Base-by-base conservation (phyloP, 306 rosid species). In the Fragaria nilgerrensis region DNA sequence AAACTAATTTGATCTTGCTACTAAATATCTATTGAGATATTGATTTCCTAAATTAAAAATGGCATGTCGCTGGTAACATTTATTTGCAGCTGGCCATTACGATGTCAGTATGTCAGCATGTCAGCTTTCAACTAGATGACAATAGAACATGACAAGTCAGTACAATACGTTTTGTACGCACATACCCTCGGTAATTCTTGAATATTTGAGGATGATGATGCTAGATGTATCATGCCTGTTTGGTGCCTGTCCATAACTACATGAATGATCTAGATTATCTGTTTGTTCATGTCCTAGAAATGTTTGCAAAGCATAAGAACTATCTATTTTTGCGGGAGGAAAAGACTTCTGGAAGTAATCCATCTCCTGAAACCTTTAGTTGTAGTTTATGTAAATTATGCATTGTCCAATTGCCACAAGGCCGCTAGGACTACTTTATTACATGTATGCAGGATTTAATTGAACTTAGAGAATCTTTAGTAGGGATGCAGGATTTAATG, bases 251-350 rank as follows among this genome's bases (percentile, higher is more conserved):
- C 12, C 14, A 2, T 55, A 55, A 55, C 62, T 7, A 1, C n/a
- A 5, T 16, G n/a, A 70, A 70, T 27, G 25, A 70, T 72, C 39
- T 20, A 27, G 16, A 20, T n/a, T 16, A 36, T 12, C 14, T 34
- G 47, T 20, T 52, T 22, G 41, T 72, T 72, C 63, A n/a, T 72
- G 66, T 50, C 76, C 12, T 53, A 36, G 48, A 36, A 70, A 72
- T 70, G 29, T 48, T 61, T 49, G 48, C 32, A n/a, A 17, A 72
- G 37, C 37, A 37, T 16, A 50, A 39, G 15, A 37, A 14, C 22
- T 55, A 7, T n/a, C 23, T 37, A 16, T 12, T 17, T 52, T 34
- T 29, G 10, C 14, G 9, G 10, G 29, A 70, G 32, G 48, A 72
- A 72, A 29, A 52, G 22, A 48, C 56, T 72, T 72, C 76, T 56